Base-by-base conservation (phyloP, 1,139 yeast species). In the Cylindricascospora bacillispora region DNA sequence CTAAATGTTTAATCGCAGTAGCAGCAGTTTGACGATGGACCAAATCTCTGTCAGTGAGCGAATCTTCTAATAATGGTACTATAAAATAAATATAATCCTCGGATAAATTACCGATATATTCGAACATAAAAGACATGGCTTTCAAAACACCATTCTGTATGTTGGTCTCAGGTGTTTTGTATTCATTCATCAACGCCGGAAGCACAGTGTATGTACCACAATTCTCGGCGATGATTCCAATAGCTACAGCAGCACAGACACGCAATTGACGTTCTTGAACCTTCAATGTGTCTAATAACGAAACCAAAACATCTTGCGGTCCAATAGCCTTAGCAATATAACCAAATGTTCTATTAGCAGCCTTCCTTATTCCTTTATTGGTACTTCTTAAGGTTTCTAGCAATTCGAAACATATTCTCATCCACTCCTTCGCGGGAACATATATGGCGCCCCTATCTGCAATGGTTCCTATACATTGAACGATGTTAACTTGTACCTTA, bases 11-110 rank as follows among this genome's bases (percentile, higher is more conserved):
- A 3, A 85, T 73, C 1, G 83, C 93, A 0, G 85, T 76, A 0
- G 98, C 83, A 0, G 97, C 95, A 0, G 95, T 89, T 55, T 92
- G 99, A 29, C 98, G 67, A 48, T 89, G 95, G 3, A 89, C 97
- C 28, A 73, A 75, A 49, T 86, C 97, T 36, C 95, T 65, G 49
- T 86, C 95, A 0, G 85, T 80, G 24, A 92, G 59, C 0, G 97
- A 97, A 57, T 89, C 94, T 47, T 85, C 93, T 12, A 92, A 43
- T 26, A 92, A 56, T 0, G 95, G 92, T 0, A 82, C 65, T 2
- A 82, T 70, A 0, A 93, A 76, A 52, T 78, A 83, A 21, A 89
- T 65, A 48, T 92, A 89, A 48, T 83, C 94, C 25, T 72, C 68
- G 1, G 93, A 77, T 60, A 76, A 64, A 6, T 80, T 81, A 12